Evolutionary conservation across 169 alveolate species (phyloP).

Genomic region (Cryptosporidium bovis): DNA sequence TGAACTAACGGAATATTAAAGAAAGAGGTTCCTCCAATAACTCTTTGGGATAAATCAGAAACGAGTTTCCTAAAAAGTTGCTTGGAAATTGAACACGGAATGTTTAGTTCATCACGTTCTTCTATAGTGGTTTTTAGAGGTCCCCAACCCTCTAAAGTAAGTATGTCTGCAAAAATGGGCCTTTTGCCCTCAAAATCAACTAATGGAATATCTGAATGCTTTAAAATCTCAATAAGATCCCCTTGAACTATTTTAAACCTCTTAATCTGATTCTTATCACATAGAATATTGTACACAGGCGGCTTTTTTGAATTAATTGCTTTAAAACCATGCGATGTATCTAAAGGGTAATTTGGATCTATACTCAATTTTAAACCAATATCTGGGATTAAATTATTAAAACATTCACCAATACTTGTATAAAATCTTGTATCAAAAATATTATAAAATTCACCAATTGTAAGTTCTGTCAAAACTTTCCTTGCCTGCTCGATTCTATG

Average conservation of each 20-base stretch:
- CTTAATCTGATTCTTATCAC: slow-evolving; percentile 43
- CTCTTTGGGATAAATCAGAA: slow-evolving; percentile 69
- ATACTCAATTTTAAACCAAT: slow-evolving; percentile 12
- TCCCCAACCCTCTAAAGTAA: slow-evolving; percentile 61
- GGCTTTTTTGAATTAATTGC: slow-evolving; percentile 18
- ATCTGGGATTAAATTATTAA: slow-evolving; percentile 28
- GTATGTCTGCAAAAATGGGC: slow-evolving; percentile 43
- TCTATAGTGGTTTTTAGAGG: slow-evolving; percentile 51
- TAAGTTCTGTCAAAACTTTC: slow-evolving; percentile 17
- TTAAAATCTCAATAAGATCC: slow-evolving; percentile 30
- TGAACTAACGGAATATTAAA: slow-evolving; percentile 51
- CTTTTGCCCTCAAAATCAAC: slow-evolving; percentile 54
- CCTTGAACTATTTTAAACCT: slow-evolving; percentile 42
- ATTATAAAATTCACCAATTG: slow-evolving; percentile 29
- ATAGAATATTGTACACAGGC: slow-evolving; percentile 30
- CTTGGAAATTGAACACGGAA: slow-evolving; percentile 63
- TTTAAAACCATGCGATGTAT: slow-evolving; percentile 30
- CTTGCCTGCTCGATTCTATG: slow-evolving; percentile 50
- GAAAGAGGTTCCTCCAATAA: slow-evolving; percentile 64
- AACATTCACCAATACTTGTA: slow-evolving; percentile 27
- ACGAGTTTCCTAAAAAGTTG: slow-evolving; percentile 51
- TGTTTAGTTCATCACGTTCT: slow-evolving; percentile 25
- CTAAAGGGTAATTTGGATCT: slow-evolving; percentile 32
- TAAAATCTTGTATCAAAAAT: slow-evolving; percentile 43
- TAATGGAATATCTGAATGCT: slow-evolving; percentile 16